Conservation (phyloP, 352 stramenopile species). For the Globisporangium emineosum region DNA sequence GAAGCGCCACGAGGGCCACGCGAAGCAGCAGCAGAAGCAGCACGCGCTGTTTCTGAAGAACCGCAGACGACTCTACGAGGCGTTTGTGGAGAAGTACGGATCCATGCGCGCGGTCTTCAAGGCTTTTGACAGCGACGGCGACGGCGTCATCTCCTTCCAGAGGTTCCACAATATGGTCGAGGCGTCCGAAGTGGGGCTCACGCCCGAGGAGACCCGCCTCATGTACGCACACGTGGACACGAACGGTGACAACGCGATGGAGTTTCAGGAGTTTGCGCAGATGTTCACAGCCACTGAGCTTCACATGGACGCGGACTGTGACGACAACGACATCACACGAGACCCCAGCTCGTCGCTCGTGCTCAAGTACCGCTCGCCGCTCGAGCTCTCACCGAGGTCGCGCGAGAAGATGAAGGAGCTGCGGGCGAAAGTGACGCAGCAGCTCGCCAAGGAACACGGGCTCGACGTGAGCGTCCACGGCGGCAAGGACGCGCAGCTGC, state of each 20-base stretch:
- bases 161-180: constrained; percentile 75
- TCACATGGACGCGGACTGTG: not conserved
- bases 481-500: constrained; percentile 60
- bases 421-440: constrained; percentile 53
- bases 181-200: constrained; percentile 53
- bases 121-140: constrained; percentile 62
- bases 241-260: constrained; percentile 74
- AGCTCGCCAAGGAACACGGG: constrained; percentile 54
- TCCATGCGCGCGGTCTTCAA: constrained; percentile 76
- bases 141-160: constrained; percentile 72
- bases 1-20: not conserved
- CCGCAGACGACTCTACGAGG: constrained; percentile 52
- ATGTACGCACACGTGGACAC: constrained; percentile 59
- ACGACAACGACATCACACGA: constrained; percentile 13
- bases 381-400: constrained; percentile 59
- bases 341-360: constrained; percentile 53
- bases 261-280: constrained; percentile 67
- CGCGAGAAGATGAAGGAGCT: constrained; percentile 63
- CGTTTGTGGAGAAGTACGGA: constrained; percentile 72
- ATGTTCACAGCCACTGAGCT: constrained; percentile 52
- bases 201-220: constrained; percentile 31
- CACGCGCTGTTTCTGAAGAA: constrained; percentile 31
- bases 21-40: constrained; percentile 15
- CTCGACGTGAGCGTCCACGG: constrained; percentile 52
- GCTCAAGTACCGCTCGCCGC: constrained; percentile 67